Evolutionary conservation across 2,329 filamentous ascomycete species (phyloP).

Genomic region (Orbilia javanica): DNA sequence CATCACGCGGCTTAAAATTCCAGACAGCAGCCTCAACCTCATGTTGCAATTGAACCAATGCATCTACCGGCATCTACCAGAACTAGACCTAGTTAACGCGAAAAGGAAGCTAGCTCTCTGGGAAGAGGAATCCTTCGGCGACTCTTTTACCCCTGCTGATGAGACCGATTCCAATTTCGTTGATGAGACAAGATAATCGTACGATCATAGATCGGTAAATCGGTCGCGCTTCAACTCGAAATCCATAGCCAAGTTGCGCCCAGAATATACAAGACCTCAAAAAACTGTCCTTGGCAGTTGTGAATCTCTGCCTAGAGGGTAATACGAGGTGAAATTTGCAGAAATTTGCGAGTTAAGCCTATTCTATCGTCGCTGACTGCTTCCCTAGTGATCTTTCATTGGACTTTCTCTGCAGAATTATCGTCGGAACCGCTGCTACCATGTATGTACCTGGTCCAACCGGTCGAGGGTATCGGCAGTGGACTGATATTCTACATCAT

Average conservation of each 20-base stretch:
- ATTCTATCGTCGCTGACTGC: background rate
- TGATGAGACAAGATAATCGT: background rate
- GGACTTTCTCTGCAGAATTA: background rate
- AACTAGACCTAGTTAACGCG: no score
- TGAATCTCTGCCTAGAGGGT: background rate
- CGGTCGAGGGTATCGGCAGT: background rate
- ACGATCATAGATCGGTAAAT: background rate
- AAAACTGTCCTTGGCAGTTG: background rate
- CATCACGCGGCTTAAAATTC: no score
- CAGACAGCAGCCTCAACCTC: no score
- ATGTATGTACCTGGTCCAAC: slow-evolving; percentile 5
- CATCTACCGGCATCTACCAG: no score
- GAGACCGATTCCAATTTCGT: background rate
- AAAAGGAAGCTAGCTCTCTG: no score
- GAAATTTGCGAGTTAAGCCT: slow-evolving; percentile 4
- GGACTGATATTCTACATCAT: background rate
- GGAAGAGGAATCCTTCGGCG: no score
- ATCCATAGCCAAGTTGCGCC: slow-evolving; percentile 14
- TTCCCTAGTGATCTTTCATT: background rate
- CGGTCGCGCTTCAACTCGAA: background rate
- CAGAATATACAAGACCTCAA: background rate
- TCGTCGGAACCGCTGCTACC: background rate
- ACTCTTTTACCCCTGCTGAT: no score
- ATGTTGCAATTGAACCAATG: no score
- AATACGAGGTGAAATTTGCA: background rate